Evolutionary conservation across 2,329 filamentous ascomycete genomes (phyloP), one percentile per base, ranked within the genome.

Genomic region (Penicillium palitans): DNA sequence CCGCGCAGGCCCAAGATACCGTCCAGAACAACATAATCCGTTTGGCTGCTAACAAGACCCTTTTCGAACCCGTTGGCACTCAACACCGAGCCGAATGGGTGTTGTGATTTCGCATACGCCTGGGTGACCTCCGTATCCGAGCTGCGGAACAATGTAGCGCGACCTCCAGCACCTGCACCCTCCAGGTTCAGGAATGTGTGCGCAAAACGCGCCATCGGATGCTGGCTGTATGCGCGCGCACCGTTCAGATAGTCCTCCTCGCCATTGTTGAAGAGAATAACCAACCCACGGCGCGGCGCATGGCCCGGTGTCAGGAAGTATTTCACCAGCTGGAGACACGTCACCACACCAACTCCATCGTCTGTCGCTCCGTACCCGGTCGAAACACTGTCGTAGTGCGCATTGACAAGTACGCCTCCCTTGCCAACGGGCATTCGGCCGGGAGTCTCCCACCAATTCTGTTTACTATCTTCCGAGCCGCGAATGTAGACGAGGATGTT

Each of bases 131-230:
- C 89, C 3, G 88, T 85, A 74, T 98, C 95, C 0, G 93, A 93
- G 52, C 88, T 89, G 58, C 95, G 86, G 77, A 99, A 98, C 2
- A 98, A 80, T 12, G 89, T 89, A 4, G 93, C 93, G 59, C 91
- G 84, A 0, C 93, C 93, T 12, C 95, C 95, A 13, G 93, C 93
- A 50, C 93, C 95, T 41, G 93, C 93, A 13, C 95, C 95, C 75
- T 99, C 95, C 17, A 99, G 84, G 67, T 99, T 99, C 64, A 98
- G 80, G 71, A 99, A 98, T 0, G 91, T 91, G 70, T 93, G 90
- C 10, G 91, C 84, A 57, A 96, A 90, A 52, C 85, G 86, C 12
- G 91, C 86, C 62, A 96, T 81, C 0, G 92, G 90, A 72, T 93
- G 91, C 65, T 91, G 87, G 29, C 90, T 87, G 70, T 96, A 97